These are phyloP conservation scores for Aschersonia sp. DNA, from an alignment of 2,329 filamentous ascomycete species.

Conservation along the genomic window DNA sequence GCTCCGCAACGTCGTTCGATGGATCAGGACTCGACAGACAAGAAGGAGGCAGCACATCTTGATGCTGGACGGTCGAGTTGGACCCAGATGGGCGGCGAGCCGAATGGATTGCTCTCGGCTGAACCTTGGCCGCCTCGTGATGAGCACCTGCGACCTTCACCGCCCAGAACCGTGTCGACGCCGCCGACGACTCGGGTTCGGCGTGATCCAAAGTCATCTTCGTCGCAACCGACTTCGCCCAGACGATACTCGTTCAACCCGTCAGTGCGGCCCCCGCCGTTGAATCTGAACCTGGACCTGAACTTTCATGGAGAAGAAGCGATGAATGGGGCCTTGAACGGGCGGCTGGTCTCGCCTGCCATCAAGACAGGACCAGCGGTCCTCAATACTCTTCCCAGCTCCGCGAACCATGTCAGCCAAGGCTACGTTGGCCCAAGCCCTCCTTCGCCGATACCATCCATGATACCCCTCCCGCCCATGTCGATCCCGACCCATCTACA, in stretches of 20 bases:
- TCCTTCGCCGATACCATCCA: slow-evolving; percentile 34
- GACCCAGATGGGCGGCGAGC: slow-evolving; percentile 13
- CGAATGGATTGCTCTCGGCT: slow-evolving; percentile 4
- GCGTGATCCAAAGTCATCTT: slow-evolving; percentile 8
- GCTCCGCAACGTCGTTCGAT: slow-evolving; percentile 17
- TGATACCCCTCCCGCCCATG: slow-evolving; percentile 51
- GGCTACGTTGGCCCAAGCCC: slow-evolving; percentile 14
- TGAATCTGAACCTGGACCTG: slow-evolving; percentile 18
- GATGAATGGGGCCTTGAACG: slow-evolving; percentile 4
- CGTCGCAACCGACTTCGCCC: slow-evolving; percentile 16
- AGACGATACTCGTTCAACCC: slow-evolving; percentile 38
- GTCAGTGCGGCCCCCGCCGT: slow-evolving; percentile 23
- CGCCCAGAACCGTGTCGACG: slow-evolving; percentile 33
- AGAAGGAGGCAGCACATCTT: neutral
- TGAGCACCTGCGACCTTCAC: slow-evolving; percentile 16
- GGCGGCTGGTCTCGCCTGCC: slow-evolving; percentile 8
- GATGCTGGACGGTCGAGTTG: neutral
- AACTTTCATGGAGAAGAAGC: slow-evolving; percentile 23
- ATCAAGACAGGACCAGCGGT: slow-evolving; percentile 11
- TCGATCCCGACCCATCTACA: slow-evolving; percentile 51
- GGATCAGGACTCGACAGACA: slow-evolving; percentile 15
- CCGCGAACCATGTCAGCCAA: slow-evolving; percentile 5
- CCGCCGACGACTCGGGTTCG: slow-evolving; percentile 31
- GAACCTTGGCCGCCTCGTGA: slow-evolving; percentile 1
- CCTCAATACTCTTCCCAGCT: slow-evolving; percentile 6